Percentiles rank a stretch among this genome's conserved stretches.
These are phyloP conservation scores for Tinospora cordifolia DNA, from an alignment of 164 flowering plant species.

Conservation along the genomic window DNA sequence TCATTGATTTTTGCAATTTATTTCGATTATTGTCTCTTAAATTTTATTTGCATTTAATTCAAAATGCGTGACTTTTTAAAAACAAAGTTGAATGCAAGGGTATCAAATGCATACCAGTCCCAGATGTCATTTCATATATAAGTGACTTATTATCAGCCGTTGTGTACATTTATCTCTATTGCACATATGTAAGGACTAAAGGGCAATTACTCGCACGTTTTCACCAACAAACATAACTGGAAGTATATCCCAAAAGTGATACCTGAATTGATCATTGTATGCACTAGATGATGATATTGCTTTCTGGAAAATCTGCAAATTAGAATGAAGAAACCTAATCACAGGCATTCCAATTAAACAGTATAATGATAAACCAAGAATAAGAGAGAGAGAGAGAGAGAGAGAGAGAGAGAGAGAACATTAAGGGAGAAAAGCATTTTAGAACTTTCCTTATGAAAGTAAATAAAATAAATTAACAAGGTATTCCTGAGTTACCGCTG, in stretches of 20 bases:
- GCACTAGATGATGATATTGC: conserved; percentile 95
- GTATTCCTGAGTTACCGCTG: conserved; percentile 47
- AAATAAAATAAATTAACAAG: neutral
- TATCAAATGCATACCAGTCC: no score
- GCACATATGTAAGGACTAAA: no score
- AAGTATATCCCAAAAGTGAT: neutral
- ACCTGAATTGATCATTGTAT: conserved; percentile 94
- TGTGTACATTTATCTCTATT: no score
- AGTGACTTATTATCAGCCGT: no score
- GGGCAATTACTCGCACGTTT: no score
- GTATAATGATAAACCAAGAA: neutral
- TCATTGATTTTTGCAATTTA: no score
- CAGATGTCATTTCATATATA: no score
- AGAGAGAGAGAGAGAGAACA: neutral
- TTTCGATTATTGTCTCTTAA: no score
- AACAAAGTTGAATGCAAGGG: no score
- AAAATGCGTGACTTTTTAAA: no score
- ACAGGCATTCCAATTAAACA: conserved; percentile 1
- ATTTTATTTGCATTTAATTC: no score
- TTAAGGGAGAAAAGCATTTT: neutral
- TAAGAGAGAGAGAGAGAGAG: neutral
- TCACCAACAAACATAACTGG: neutral
- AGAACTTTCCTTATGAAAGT: neutral
- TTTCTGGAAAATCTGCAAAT: conserved; percentile 91
- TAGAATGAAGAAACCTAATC: neutral